These are phyloP conservation scores for Cnidoscolus chayamansa DNA, from an alignment of 441 rosid species.

Conservation along the genomic window DNA sequence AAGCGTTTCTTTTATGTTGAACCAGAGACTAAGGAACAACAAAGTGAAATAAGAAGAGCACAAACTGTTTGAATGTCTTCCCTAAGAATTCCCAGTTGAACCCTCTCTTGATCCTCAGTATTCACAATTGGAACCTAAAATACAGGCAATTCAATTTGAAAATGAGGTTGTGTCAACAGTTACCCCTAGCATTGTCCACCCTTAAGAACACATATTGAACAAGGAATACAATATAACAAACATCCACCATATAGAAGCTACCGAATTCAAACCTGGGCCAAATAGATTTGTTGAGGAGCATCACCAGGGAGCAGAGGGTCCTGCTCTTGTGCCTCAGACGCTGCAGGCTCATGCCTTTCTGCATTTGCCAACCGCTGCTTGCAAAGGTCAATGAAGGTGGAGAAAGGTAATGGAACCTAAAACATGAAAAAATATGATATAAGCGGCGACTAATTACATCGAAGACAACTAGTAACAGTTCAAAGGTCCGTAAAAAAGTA, in stretches of 20 bases:
- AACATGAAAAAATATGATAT: constrained; percentile 3
- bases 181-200: background rate
- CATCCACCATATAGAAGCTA: background rate
- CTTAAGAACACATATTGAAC: background rate
- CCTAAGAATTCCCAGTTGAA: constrained; percentile 61
- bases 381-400: constrained; percentile 57
- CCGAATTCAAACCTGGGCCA: constrained; percentile 62
- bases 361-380: constrained; percentile 44
- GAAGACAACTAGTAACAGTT: constrained; percentile 2
- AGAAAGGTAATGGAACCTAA: constrained; percentile 74
- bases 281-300: constrained; percentile 56
- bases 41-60: constrained; percentile 10
- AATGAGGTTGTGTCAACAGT: background rate
- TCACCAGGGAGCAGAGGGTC: constrained; percentile 30
- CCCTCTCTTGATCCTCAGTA: constrained; percentile 57
- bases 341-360: constrained; percentile 26
- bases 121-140: constrained; percentile 69
- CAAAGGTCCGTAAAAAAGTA: background rate
- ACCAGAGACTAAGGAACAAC: constrained; percentile 18
- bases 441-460: background rate
- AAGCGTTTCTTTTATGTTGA: background rate
- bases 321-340: constrained; percentile 30
- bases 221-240: background rate
- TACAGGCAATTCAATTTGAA: constrained; percentile 1
- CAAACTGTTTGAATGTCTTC: constrained; percentile 61